A percentile compares a stretch with the other conserved stretches of the same genome.
phyloP scores from a whole-genome alignment of 768 basidiomycete species.

The Phylloporus sp. region DNA sequence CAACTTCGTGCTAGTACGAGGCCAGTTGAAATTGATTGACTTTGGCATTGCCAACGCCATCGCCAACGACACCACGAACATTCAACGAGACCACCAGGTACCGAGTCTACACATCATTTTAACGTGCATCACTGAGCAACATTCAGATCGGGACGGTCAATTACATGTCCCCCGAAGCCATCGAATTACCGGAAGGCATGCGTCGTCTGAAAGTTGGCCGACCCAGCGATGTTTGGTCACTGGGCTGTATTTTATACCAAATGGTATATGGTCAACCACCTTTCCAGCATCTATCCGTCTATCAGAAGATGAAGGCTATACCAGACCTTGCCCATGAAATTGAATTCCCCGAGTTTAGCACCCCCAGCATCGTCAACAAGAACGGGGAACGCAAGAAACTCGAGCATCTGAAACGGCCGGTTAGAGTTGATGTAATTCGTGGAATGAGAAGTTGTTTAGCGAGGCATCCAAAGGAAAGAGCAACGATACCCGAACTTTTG shows the following conservation, averaged over 20 bases:
- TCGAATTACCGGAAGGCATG: constrained; percentile 84
- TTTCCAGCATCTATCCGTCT: constrained; percentile 79
- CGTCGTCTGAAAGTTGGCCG: constrained; percentile 91
- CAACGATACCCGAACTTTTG: constrained; percentile 84
- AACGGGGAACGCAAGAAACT: constrained; percentile 44
- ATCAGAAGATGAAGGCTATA: constrained; percentile 92
- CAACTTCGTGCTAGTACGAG: constrained; percentile 95
- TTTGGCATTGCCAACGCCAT: constrained; percentile 99
- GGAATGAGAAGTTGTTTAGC: constrained; percentile 80
- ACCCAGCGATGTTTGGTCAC: constrained; percentile 95
- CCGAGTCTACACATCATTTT: constrained; percentile 3
- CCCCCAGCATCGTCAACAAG: constrained; percentile 39
- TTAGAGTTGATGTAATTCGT: constrained; percentile 71
- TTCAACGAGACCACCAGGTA: constrained; percentile 93
- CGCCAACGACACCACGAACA: constrained; percentile 97
- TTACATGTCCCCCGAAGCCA: constrained; percentile 98
- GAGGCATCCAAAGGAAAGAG: constrained; percentile 76
- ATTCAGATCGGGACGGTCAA: constrained; percentile 91
- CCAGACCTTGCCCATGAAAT: constrained; percentile 75
- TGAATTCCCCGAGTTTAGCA: constrained; percentile 71
- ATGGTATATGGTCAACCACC: constrained; percentile 96
- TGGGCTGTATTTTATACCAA: constrained; percentile 97
- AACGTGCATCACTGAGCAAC: not conserved
- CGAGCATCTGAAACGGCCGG: constrained; percentile 66
- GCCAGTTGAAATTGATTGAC: constrained; percentile 95